Evolutionary conservation across 495 filamentous ascomycete genomes (phyloP), one percentile per base, ranked within the genome.

Genomic region (Penicillium parvum): DNA sequence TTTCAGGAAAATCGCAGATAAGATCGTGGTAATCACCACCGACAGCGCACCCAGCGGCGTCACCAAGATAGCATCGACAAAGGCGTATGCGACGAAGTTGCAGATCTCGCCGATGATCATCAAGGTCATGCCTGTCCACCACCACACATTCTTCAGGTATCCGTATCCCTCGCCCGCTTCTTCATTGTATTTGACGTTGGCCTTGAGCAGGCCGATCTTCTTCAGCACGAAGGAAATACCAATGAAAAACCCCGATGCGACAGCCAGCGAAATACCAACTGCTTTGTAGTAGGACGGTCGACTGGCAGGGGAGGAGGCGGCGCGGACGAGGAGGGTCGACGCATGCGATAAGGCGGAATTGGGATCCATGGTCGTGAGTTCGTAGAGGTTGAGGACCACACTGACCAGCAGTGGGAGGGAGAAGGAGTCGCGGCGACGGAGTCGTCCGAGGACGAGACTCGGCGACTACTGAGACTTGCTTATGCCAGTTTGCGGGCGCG

Each of bases 41-140:
- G 88, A 90, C 37, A 97, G 73, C n/a, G 92, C 92, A 39, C 92
- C 92, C 40, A 98, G 65, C 8, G 94, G 91, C 5, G 92, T 96
- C 33, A 98, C 92, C 47, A 98, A 66, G 53, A 98, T 96, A 35
- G 92, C 92, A 64, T 98, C 92, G 53, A 92, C 90, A 58, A 98
- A 97, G 32, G 88, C 87, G 60, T 98, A 98, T 16, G 92, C 94
- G 42, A 86, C 89, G 57, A 98, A 96, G 65, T 98, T 98, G 79
- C 91, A 95, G 23, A 92, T 81, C 66, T 98, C 92, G 36, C 92
- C 92, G 29, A 97, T 56, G 50, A 97, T 94, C 92, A 98, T 98
- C 58, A 98, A 71, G 14, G 78, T 89, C 94, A 98, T 98, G 49
- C 92, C 92, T 16, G 68, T 62, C 92, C 92, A 98, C 92, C 92